A percentile compares a stretch with the other conserved stretches of the same genome.
These are phyloP conservation scores for Aspergillus brunneoviolaceus DNA, from an alignment of 2,329 filamentous ascomycete genomes.

Conservation along the genomic window DNA sequence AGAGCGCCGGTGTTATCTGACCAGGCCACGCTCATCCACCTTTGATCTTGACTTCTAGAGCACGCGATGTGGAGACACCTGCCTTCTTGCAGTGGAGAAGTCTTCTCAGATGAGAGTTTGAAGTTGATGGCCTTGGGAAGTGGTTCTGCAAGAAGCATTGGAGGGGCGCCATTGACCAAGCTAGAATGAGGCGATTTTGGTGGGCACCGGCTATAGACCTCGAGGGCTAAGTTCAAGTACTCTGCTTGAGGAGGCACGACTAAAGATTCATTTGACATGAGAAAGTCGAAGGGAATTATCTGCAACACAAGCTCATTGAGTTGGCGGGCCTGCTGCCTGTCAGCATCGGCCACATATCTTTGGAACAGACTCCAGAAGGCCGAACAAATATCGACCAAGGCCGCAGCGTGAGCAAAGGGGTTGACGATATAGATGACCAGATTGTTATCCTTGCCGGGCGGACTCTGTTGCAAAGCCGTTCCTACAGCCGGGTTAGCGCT, in stretches of 20 bases:
- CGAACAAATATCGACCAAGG: constrained; percentile 53
- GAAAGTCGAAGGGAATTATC: constrained; percentile 56
- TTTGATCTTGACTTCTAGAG: constrained; percentile 54
- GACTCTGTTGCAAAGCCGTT: constrained; percentile 33
- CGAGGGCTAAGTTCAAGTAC: constrained; percentile 53
- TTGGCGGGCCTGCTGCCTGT: constrained; percentile 30
- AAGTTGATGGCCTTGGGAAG: constrained; percentile 57
- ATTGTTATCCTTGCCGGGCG: constrained; percentile 37
- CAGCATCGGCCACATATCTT: constrained; percentile 47
- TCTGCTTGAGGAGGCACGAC: constrained; percentile 51
- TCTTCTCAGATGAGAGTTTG: constrained; percentile 52
- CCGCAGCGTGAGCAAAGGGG: constrained; percentile 50
- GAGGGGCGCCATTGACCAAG: constrained; percentile 51
- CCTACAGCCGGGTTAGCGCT: constrained; percentile 31
- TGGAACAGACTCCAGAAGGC: constrained; percentile 59
- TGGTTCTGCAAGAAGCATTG: constrained; percentile 54
- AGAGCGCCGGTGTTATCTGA: constrained; percentile 57
- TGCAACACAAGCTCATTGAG: constrained; percentile 57
- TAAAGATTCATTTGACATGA: constrained; percentile 53
- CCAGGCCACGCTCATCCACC: constrained; percentile 62
- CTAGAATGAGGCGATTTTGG: constrained; percentile 38
- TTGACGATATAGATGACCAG: constrained; percentile 61
- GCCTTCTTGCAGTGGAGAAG: constrained; percentile 57
- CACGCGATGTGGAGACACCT: constrained; percentile 60
- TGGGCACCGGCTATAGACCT: constrained; percentile 60